phyloP scores from a whole-genome alignment of 805 yeast species.

The Hanseniaspora hatyaiensis region DNA sequence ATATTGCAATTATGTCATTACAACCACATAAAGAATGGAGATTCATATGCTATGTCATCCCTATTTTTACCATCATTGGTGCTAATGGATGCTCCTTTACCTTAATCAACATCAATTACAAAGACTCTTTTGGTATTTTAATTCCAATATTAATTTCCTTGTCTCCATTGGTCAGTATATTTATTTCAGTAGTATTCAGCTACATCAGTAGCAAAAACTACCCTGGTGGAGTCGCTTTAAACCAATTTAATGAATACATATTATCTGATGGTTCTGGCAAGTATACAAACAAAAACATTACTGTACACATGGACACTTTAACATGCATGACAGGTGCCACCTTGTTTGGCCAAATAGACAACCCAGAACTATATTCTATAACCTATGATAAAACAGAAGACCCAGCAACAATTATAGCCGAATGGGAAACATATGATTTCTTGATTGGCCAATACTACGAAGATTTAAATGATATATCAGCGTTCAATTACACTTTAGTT shows the following conservation, averaged over 20 bases:
- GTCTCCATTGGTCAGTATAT: slow-evolving; percentile 30
- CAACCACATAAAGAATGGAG: slow-evolving; percentile 95
- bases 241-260: slow-evolving; percentile 38
- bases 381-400: slow-evolving; percentile 71
- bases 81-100: slow-evolving; percentile 45
- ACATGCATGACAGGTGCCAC: slow-evolving; percentile 84
- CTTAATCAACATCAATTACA: slow-evolving; percentile 28
- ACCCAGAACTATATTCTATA: slow-evolving; percentile 23
- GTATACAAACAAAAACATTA: slow-evolving; percentile 18
- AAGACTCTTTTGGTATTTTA: slow-evolving; percentile 21
- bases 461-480: slow-evolving; percentile 22
- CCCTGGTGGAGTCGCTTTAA: slow-evolving; percentile 77
- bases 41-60: slow-evolving; percentile 65
- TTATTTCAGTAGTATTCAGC: slow-evolving; percentile 41
- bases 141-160: slow-evolving; percentile 27
- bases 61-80: slow-evolving; percentile 53
- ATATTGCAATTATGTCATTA: slow-evolving; percentile 53
- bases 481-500: slow-evolving; percentile 36
- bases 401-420: slow-evolving; percentile 26
- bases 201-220: slow-evolving; percentile 63
- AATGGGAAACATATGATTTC: slow-evolving; percentile 43
- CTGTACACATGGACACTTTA: slow-evolving; percentile 64
- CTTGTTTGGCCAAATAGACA: slow-evolving; percentile 53
- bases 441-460: slow-evolving; percentile 34
- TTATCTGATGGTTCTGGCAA: slow-evolving; percentile 15